Percentiles rank a stretch among this genome's conserved stretches.
These are phyloP conservation scores for Neocatenulostroma microsporum DNA, from an alignment of 2,329 filamentous ascomycete genomes.

Conservation along the genomic window DNA sequence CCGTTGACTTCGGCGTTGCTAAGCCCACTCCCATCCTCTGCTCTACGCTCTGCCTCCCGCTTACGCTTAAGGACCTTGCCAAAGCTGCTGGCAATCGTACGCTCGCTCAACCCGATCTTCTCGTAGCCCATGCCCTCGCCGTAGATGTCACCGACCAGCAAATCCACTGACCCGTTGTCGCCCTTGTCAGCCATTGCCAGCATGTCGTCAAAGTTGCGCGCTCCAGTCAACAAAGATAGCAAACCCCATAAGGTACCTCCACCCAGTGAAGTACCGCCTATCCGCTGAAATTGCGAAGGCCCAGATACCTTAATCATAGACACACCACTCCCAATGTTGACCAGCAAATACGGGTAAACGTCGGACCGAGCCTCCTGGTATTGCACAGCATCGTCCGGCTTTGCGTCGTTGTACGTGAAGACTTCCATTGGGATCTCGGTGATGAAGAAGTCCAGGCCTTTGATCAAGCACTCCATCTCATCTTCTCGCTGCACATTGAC, in stretches of 20 bases:
- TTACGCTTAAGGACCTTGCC: slow-evolving; percentile 96
- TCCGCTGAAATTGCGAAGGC: slow-evolving; percentile 75
- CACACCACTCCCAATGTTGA: slow-evolving; percentile 96
- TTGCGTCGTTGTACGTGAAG: slow-evolving; percentile 83
- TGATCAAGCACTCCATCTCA: slow-evolving; percentile 95
- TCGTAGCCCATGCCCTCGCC: slow-evolving; percentile 92
- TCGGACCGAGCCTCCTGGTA: slow-evolving; percentile 71
- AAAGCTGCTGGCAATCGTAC: slow-evolving; percentile 90
- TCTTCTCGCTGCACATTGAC: slow-evolving; percentile 89
- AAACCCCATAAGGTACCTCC: slow-evolving; percentile 98
- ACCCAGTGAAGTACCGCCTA: slow-evolving; percentile 88
- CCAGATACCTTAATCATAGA: slow-evolving; percentile 96
- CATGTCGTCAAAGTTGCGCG: slow-evolving; percentile 96
- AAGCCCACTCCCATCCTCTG: slow-evolving; percentile 61
- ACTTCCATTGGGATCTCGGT: slow-evolving; percentile 95
- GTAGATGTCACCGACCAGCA: slow-evolving; percentile 97
- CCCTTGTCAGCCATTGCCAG: slow-evolving; percentile 80
- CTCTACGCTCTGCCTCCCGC: slow-evolving; percentile 67
- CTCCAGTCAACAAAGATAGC: slow-evolving; percentile 83
- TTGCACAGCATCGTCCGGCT: slow-evolving; percentile 65
- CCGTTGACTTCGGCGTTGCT: slow-evolving; percentile 43
- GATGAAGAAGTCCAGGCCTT: slow-evolving; percentile 96
- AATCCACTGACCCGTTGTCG: slow-evolving; percentile 88
- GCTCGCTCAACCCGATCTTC: slow-evolving; percentile 93
- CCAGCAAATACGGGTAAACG: slow-evolving; percentile 92